A percentile compares a stretch with the other conserved stretches of the same genome.
These are phyloP conservation scores for Fonsecaea pedrosoi DNA, from an alignment of 2,329 filamentous ascomycete genomes.

Conservation along the genomic window DNA sequence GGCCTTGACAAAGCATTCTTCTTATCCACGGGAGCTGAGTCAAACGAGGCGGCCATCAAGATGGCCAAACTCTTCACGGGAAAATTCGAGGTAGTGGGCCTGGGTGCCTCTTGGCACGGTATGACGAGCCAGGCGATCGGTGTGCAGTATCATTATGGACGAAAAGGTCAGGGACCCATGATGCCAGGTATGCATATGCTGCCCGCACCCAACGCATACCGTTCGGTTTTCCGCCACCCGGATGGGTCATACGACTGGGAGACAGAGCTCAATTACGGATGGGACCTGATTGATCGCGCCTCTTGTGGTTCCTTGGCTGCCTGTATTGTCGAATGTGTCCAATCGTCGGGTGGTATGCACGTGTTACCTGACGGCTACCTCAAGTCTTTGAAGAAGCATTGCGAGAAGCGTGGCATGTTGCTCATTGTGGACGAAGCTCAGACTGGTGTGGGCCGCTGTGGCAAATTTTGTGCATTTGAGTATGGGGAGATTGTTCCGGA, in stretches of 20 bases:
- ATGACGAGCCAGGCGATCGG: slow-evolving; percentile 61
- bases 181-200: slow-evolving; percentile 66
- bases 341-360: slow-evolving; percentile 66
- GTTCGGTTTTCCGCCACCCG: slow-evolving; percentile 64
- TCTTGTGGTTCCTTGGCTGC: slow-evolving; percentile 68
- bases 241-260: slow-evolving; percentile 71
- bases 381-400: slow-evolving; percentile 61
- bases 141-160: slow-evolving; percentile 62
- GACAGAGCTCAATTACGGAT: slow-evolving; percentile 68
- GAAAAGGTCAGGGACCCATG: slow-evolving; percentile 54
- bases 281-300: slow-evolving; percentile 65
- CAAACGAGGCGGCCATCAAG: slow-evolving; percentile 68
- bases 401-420: slow-evolving; percentile 62
- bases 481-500: slow-evolving; percentile 63
- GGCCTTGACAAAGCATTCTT: slow-evolving; percentile 64
- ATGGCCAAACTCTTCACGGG: slow-evolving; percentile 69
- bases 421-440: slow-evolving; percentile 68
- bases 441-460: slow-evolving; percentile 63
- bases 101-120: slow-evolving; percentile 67
- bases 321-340: slow-evolving; percentile 67
- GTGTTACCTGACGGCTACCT: slow-evolving; percentile 66
- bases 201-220: slow-evolving; percentile 66
- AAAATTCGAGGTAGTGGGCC: slow-evolving; percentile 69
- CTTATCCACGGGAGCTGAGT: slow-evolving; percentile 64
- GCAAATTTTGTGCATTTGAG: slow-evolving; percentile 66